phyloP scores from a whole-genome alignment of 225 moss, liverwort and hornwort species.

The Lunularia cruciata region DNA sequence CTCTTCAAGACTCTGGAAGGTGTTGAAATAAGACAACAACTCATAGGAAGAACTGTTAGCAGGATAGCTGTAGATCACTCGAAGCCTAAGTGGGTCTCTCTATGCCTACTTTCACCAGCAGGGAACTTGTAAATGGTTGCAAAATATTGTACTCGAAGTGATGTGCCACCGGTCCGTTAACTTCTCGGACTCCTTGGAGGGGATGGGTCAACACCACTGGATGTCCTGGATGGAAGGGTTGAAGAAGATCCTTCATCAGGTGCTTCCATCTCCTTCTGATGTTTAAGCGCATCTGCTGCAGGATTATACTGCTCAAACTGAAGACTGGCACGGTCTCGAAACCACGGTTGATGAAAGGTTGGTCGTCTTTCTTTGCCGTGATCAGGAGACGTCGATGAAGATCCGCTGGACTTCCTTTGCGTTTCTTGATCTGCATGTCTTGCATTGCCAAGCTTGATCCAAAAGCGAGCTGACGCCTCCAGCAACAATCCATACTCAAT shows the following conservation, averaged over 20 bases:
- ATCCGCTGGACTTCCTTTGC: slow-evolving; percentile 9
- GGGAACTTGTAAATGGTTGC: no score
- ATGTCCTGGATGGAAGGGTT: slow-evolving; percentile 7
- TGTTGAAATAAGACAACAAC: no score
- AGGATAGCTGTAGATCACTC: no score
- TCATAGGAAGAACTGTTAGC: no score
- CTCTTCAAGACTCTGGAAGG: no score
- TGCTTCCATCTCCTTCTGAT: slow-evolving; percentile 32
- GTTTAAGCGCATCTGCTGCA: slow-evolving; percentile 7
- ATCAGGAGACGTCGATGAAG: slow-evolving; percentile 6
- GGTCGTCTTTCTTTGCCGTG: slow-evolving; percentile 28
- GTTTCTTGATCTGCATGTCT: slow-evolving; percentile 26
- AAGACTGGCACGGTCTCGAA: slow-evolving; percentile 47
- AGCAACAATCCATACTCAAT: slow-evolving; percentile 64
- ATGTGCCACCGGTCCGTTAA: no score
- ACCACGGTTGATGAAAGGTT: slow-evolving; percentile 50
- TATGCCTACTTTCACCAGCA: no score
- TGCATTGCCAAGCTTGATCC: slow-evolving; percentile 52
- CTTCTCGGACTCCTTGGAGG: slow-evolving; percentile 4
- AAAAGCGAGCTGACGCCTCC: slow-evolving; percentile 60
- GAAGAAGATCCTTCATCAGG: slow-evolving; percentile 7
- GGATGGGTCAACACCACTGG: slow-evolving; percentile 28
- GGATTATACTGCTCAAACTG: slow-evolving; percentile 48
- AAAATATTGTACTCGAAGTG: no score
- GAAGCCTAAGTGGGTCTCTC: no score